These are phyloP conservation scores for Leccinum pseudoinsigne DNA, from an alignment of 1,284 basidiomycete species.

Conservation along the genomic window DNA sequence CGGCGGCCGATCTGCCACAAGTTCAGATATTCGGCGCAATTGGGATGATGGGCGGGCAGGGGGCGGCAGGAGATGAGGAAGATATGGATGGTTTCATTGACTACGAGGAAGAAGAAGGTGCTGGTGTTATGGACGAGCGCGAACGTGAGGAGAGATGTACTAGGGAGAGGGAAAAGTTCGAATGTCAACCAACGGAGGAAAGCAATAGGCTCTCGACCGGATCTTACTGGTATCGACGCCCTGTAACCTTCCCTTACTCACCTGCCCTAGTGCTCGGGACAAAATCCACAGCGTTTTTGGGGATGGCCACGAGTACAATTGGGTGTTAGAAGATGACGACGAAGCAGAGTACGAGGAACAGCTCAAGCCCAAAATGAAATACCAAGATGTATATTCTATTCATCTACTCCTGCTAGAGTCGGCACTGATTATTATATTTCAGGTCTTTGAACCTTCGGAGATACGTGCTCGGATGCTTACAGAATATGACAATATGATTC, in stretches of 20 bases:
- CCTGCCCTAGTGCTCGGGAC: conserved; percentile 79
- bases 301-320: conserved; percentile 68
- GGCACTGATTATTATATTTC: conserved; percentile 13
- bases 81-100: conserved; percentile 91
- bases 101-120: conserved; percentile 83
- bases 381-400: conserved; percentile 76
- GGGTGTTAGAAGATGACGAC: conserved; percentile 85
- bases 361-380: conserved; percentile 74
- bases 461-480: conserved; percentile 91
- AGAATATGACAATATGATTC: conserved; percentile 93
- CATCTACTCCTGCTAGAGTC: conserved; percentile 10
- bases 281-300: conserved; percentile 85
- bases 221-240: conserved; percentile 79
- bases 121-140: conserved; percentile 67
- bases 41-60: conserved; percentile 78
- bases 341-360: conserved; percentile 57
- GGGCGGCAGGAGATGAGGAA: conserved; percentile 64
- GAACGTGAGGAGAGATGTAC: conserved; percentile 68
- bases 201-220: conserved; percentile 66
- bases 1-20: conserved; percentile 51
- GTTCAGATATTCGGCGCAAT: conserved; percentile 73
- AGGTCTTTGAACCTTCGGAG: conserved; percentile 99
- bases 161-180: conserved; percentile 62
- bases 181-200: conserved; percentile 57
- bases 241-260: conserved; percentile 20